These are phyloP conservation scores for Lipomyces mesembrius DNA, from an alignment of 805 yeast species.

Conservation along the genomic window DNA sequence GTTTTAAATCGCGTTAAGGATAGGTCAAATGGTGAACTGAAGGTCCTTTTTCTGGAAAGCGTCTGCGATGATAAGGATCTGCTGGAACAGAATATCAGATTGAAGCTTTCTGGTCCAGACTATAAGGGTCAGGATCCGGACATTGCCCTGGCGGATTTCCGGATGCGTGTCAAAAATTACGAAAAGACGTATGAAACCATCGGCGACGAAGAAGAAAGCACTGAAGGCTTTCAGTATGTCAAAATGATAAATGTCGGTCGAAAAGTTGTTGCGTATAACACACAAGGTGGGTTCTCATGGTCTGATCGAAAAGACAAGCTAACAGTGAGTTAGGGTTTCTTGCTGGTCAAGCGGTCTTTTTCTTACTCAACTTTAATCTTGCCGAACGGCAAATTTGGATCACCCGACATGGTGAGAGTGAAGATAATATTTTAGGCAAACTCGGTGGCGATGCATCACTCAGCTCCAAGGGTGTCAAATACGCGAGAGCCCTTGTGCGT, in stretches of 20 bases:
- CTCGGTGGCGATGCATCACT: conserved; percentile 91
- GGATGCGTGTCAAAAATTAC: conserved; percentile 77
- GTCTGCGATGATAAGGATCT: conserved; percentile 80
- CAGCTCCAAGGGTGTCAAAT: conserved; percentile 77
- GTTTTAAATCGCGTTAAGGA: conserved; percentile 52
- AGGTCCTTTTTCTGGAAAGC: conserved; percentile 83
- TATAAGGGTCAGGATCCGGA: conserved; percentile 83
- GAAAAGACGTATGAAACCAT: conserved; percentile 90
- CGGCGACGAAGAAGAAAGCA: conserved; percentile 70
- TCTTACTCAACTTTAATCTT: conserved; percentile 83
- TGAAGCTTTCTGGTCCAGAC: conserved; percentile 92
- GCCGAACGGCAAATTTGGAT: conserved; percentile 92
- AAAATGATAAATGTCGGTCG: conserved; percentile 96
- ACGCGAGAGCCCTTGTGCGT: conserved; percentile 69
- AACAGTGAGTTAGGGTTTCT: conserved; percentile 57
- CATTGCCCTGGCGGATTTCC: conserved; percentile 78
- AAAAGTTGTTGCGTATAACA: conserved; percentile 88
- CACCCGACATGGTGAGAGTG: conserved; percentile 91
- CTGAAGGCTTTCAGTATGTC: conserved; percentile 76
- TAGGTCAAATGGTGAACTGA: conserved; percentile 53
- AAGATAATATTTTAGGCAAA: conserved; percentile 79
- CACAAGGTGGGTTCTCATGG: conserved; percentile 52
- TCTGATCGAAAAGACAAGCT: conserved; percentile 37
- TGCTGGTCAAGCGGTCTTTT: conserved; percentile 91
- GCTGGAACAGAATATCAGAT: conserved; percentile 79